Evolutionary conservation across 2,329 filamentous ascomycete species (phyloP).

Genomic region (Sarocladiaceae sp.): DNA sequence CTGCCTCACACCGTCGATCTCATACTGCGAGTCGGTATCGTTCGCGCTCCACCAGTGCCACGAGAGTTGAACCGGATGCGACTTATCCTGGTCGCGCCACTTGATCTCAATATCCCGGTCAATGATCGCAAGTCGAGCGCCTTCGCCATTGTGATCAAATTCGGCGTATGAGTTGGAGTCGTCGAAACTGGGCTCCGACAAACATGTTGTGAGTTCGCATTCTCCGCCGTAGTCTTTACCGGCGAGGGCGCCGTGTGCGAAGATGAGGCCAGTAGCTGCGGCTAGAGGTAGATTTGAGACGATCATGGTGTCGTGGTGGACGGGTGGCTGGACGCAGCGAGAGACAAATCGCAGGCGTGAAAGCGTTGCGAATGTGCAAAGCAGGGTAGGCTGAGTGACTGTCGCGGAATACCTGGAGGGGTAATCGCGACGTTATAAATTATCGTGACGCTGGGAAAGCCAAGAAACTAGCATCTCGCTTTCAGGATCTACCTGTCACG

Average conservation of each 20-base stretch:
- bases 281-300: neutral
- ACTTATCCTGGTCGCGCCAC: neutral
- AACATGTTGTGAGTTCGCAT: neutral
- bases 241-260: neutral
- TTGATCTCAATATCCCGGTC: neutral
- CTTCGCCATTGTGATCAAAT: neutral
- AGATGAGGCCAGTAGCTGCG: neutral
- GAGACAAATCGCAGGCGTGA: too few relatives aligned
- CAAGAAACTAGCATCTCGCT: too few relatives aligned
- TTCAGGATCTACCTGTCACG: too few relatives aligned
- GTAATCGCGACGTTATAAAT: too few relatives aligned
- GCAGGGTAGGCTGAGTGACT: too few relatives aligned
- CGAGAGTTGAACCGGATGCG: neutral
- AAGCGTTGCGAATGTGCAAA: too few relatives aligned
- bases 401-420: too few relatives aligned
- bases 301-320: neutral
- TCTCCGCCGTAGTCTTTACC: neutral
- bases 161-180: neutral
- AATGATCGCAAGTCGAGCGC: neutral
- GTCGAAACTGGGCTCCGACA: neutral
- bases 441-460: too few relatives aligned
- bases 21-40: neutral
- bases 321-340: too few relatives aligned
- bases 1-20: neutral
- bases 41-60: conserved; percentile 2